Evolutionary conservation across 2,329 filamentous ascomycete species (phyloP), one percentile per base, ranked within the genome.

Genomic region (Tolypocladium inflatum): DNA sequence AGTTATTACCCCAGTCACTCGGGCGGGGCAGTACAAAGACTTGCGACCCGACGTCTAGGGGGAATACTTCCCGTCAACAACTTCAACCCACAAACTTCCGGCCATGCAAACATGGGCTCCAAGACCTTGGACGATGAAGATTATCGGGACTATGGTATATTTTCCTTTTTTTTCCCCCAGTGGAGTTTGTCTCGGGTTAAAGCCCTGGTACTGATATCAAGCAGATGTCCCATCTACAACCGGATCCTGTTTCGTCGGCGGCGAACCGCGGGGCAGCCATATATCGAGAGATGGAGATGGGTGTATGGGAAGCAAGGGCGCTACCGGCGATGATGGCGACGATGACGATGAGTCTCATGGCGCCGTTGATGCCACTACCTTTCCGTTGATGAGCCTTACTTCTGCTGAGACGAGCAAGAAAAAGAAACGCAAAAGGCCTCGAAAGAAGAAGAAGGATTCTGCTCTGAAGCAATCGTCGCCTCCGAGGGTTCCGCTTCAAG

Each of bases 201-300:
- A 6, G 13, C 7, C 26, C 55, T 23, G 23, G 51, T 65, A 58
- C 67, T 66, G 57, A 66, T 57, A 53, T 51, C 51, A 35, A 43
- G 21, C 51, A 62, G 63, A 59, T 54, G 56, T 53, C 43, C 51
- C 69, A 54, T 62, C 60, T 57, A 63, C 63, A 7, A 59, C 59
- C 56, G 50, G 51, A 45, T 38, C 64, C 55, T 63, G 60, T 60
- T 61, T 59, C 43, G 58, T 62, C 55, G 74, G 75, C 48, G 76
- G 76, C 54, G 73, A 76, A 59, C 73, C 74, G 43, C 72, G 73
- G 9, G 76, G 75, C 39, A 63, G 63, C 7, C 74, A 78, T 59
- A 61, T 72, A 45, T 69, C 71, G 59, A 69, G 71, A 48, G 76
- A 79, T 58, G 75, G 75, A 9, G 76, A 79, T 56, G 71, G 73